Base-by-base conservation (phyloP, 106 monocot genomes). In the Acanthochlamys bracteata region DNA sequence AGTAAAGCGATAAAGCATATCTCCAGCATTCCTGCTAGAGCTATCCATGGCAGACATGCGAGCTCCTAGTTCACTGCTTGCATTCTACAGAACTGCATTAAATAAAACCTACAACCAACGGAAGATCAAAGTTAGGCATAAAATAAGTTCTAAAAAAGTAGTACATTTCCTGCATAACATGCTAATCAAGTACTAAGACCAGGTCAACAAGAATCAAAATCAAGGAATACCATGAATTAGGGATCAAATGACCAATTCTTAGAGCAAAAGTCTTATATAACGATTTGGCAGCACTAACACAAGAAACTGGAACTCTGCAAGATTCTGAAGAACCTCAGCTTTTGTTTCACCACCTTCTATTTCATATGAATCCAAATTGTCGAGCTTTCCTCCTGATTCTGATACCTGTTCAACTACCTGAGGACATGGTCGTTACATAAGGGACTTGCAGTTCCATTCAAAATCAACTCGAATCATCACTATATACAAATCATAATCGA, bases 21-120 rank as follows among this genome's bases (percentile, higher is more conserved):
- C 90, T 69, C 95, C 95, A 74, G 90, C 95, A 76, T 90, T 95
- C 63, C 90, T 81, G 75, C 95, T 95, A 54, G 95, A 90, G 71
- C 84, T 95, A 76, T 95, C 95, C 95, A 95, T 95, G 59, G 95
- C 90, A n/a, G 95, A 95, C 82, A 95, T 90, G 39, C 95, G 76
- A n/a, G 90, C 86, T 68, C 95, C 95, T 16, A 90, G 80, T 70
- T 95, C 95, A 74, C 90, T 95, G 72, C 95, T 90, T 13, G 80
- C 90, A 72, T 95, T 95, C 55, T 95, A 90, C 53, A 95, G 62
- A 24, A 73, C 75, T 61, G 90, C 95, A 65, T 82, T 95, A 73
- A 80, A 95, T 57, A 90, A 21, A 55, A 87, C 83, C 95, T 95
- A 80, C 41, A 75, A 66, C 0, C 4, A 21, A 20, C 15, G 13